These are phyloP conservation scores for Ceratobasidium sp. DNA, from an alignment of 1,284 basidiomycete species.

Conservation along the genomic window DNA sequence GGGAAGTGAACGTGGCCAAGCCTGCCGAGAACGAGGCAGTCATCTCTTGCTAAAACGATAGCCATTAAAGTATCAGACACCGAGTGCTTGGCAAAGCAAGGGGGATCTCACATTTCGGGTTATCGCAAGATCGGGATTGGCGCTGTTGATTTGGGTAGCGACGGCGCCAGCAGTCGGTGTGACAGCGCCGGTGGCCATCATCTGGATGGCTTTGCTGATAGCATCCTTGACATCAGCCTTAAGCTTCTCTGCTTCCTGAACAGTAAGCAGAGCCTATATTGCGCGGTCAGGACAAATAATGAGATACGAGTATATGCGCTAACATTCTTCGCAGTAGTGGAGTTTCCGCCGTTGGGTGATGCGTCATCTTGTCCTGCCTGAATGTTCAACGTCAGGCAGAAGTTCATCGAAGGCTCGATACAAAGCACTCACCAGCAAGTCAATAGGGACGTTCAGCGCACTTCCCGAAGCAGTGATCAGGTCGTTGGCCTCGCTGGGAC, in stretches of 20 bases:
- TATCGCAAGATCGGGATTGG: conserved; percentile 34
- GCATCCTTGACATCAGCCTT: conserved; percentile 36
- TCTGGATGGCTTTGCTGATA: conserved; percentile 37
- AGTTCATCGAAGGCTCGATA: not conserved
- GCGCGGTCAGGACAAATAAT: not conserved
- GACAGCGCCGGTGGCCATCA: conserved; percentile 38
- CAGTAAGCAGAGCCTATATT: conserved; percentile 21
- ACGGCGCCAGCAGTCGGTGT: conserved; percentile 33
- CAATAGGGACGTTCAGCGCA: conserved; percentile 34
- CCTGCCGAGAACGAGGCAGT: conserved; percentile 28
- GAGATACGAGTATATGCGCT: not conserved
- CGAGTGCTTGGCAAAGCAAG: no score
- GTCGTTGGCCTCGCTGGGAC: conserved; percentile 39
- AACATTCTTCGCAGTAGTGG: conserved; percentile 34
- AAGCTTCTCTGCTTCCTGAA: conserved; percentile 19
- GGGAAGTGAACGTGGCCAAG: conserved; percentile 27
- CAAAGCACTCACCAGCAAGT: conserved; percentile 15
- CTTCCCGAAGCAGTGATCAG: conserved; percentile 40
- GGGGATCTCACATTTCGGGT: conserved; percentile 22
- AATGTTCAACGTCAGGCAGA: not conserved
- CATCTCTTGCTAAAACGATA: conserved; percentile 38
- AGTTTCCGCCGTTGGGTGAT: conserved; percentile 33
- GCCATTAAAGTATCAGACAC: no score
- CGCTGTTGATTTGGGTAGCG: conserved; percentile 29
- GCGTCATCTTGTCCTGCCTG: conserved; percentile 38